Evolutionary conservation across 768 basidiomycete species (phyloP).

Genomic region (Hysterangium stoloniferum): DNA sequence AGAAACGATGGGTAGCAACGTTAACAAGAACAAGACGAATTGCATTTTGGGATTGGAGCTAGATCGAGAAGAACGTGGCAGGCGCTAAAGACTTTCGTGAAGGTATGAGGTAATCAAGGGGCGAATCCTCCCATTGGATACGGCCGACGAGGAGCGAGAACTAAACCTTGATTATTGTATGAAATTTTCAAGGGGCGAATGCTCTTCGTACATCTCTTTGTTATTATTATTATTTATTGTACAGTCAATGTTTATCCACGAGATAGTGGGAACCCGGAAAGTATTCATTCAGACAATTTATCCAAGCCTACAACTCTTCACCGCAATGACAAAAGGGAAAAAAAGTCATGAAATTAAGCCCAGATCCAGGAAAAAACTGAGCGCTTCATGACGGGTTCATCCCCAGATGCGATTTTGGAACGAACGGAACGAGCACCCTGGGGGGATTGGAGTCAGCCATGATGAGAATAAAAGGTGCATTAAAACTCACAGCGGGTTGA

Average conservation of each 20-base stretch:
- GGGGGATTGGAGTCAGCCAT: neutral
- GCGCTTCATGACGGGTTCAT: neutral
- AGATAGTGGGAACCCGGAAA: too few relatives aligned
- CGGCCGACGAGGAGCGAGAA: neutral
- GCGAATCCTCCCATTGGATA: neutral
- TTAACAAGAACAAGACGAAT: slow-evolving; percentile 27
- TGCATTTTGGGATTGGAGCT: neutral
- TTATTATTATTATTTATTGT: too few relatives aligned
- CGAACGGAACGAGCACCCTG: slow-evolving; percentile 37
- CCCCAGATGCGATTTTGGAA: slow-evolving; percentile 19
- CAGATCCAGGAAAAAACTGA: slow-evolving; percentile 6
- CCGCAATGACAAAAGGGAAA: too few relatives aligned
- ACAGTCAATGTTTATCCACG: too few relatives aligned
- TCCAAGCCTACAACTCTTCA: too few relatives aligned
- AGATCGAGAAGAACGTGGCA: neutral
- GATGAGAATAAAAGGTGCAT: neutral
- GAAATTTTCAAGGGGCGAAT: neutral
- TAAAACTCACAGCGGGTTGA: slow-evolving; percentile 18
- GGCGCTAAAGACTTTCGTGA: neutral
- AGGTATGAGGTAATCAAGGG: neutral
- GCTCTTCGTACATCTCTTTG: too few relatives aligned
- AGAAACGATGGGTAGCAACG: slow-evolving; percentile 29
- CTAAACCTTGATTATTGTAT: neutral
- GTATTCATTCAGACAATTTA: too few relatives aligned
- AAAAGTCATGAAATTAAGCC: too few relatives aligned